Percentiles rank a stretch among this genome's conserved stretches.
phyloP scores from a whole-genome alignment of 352 stramenopile genomes.

The Phytophthora fragariae region DNA sequence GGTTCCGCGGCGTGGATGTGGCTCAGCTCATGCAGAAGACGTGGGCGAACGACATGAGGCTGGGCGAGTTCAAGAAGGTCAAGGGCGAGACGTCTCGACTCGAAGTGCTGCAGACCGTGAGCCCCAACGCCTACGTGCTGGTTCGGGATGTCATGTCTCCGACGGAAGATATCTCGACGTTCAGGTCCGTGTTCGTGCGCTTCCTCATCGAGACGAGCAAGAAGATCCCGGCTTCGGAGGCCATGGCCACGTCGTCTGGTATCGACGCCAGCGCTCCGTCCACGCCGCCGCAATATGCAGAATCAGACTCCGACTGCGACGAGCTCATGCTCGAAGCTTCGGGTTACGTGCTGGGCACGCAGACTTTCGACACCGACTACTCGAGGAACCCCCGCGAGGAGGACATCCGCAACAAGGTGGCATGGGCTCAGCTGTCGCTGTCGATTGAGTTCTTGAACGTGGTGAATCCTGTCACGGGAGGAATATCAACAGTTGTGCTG shows the following conservation, averaged over 20 bases:
- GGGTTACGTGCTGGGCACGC: conserved; percentile 50
- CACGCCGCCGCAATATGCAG: conserved; percentile 15
- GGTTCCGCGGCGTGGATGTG: conserved; percentile 38
- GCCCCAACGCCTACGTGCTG: conserved; percentile 43
- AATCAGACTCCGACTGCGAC: conserved; percentile 24
- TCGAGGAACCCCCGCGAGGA: conserved; percentile 15
- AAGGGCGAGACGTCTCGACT: conserved; percentile 46
- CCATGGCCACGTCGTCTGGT: not conserved
- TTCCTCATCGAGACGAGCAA: conserved; percentile 46
- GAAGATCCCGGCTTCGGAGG: conserved; percentile 15
- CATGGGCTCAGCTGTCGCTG: conserved; percentile 49
- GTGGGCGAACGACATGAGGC: conserved; percentile 52
- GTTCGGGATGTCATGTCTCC: conserved; percentile 46
- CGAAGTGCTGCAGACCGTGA: conserved; percentile 46
- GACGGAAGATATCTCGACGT: conserved; percentile 33
- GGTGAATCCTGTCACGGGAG: conserved; percentile 32
- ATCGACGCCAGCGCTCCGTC: conserved; percentile 29
- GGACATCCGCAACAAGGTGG: conserved; percentile 33
- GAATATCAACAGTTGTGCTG: conserved; percentile 45
- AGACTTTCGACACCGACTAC: conserved; percentile 44
- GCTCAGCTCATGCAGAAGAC: conserved; percentile 46
- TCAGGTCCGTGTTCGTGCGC: conserved; percentile 50
- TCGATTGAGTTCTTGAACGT: conserved; percentile 52
- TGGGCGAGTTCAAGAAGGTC: conserved; percentile 48
- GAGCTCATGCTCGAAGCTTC: conserved; percentile 36